Percentiles rank a stretch among this genome's conserved stretches.
Conservation (phyloP, 306 rosid species). For the Cucurbita moschata region DNA sequence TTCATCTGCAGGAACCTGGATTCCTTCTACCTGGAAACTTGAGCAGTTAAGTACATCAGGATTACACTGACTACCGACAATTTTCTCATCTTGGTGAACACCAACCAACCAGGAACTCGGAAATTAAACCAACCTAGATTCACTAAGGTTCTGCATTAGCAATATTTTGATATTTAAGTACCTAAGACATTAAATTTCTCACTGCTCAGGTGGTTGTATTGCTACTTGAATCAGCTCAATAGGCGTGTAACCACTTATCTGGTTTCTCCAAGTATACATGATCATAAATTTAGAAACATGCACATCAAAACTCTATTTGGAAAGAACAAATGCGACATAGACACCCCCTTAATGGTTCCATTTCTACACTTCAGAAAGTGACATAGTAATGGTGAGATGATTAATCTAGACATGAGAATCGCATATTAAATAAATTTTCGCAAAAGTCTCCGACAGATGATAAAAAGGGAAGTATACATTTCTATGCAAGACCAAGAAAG, state of each 20-base stretch:
- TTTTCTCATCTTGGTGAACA: neutral
- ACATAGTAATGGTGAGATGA: neutral
- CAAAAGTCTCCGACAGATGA: neutral
- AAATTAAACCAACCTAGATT: neutral
- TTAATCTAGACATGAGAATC: neutral
- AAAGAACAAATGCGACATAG: neutral
- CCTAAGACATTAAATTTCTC: neutral
- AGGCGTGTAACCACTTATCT: neutral
- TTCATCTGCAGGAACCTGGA: slow-evolving; percentile 72
- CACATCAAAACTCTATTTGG: neutral
- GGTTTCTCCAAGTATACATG: neutral
- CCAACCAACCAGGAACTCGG: neutral
- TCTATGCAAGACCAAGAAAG: neutral
- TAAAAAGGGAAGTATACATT: neutral
- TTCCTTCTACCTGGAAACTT: slow-evolving; percentile 63
- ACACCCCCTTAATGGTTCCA: neutral
- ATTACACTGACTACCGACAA: neutral
- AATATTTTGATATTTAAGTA: neutral
- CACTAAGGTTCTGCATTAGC: neutral
- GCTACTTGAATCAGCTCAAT: neutral
- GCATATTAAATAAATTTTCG: neutral
- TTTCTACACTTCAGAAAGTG: neutral
- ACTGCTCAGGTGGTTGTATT: neutral
- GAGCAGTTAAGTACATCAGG: neutral
- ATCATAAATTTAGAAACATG: neutral